Conservation (phyloP, 176 grass and related monocot genomes). For the Secale cereale region DNA sequence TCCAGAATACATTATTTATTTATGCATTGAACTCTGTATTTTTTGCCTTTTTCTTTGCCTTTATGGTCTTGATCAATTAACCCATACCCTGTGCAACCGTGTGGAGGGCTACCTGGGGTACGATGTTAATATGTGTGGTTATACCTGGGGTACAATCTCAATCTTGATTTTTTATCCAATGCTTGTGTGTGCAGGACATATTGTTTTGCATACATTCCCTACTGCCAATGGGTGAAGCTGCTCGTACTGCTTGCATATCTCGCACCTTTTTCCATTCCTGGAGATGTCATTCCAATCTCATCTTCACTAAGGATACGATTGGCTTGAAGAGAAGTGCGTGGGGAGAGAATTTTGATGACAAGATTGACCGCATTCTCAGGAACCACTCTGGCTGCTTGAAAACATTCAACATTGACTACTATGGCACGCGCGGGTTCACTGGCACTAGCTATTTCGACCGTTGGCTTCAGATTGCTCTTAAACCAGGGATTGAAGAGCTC, state of each 20-base stretch:
- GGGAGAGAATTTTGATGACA: not conserved
- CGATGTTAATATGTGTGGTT: not conserved
- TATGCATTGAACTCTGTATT: not conserved
- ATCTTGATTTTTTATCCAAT: not conserved
- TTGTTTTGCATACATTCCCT: not conserved
- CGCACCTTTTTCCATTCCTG: not conserved
- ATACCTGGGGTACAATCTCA: not conserved
- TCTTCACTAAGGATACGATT: not conserved
- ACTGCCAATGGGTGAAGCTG: not conserved
- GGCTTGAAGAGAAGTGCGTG: not conserved
- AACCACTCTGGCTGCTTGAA: not conserved
- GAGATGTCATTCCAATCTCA: not conserved
- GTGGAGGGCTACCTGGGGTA: not conserved
- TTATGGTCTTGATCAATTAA: not conserved
- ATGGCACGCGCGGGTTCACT: not conserved
- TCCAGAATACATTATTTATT: not conserved
- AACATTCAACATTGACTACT: not conserved
- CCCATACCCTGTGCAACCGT: not conserved
- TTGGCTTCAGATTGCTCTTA: not conserved
- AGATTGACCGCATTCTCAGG: not conserved
- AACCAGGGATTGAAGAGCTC: not conserved
- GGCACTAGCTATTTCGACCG: not conserved
- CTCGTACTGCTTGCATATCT: not conserved
- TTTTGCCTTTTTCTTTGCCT: not conserved
- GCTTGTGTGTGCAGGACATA: not conserved